Evolutionary conservation across 108 stramenopile species (phyloP).

Genomic region (Thalassiosira profunda): DNA sequence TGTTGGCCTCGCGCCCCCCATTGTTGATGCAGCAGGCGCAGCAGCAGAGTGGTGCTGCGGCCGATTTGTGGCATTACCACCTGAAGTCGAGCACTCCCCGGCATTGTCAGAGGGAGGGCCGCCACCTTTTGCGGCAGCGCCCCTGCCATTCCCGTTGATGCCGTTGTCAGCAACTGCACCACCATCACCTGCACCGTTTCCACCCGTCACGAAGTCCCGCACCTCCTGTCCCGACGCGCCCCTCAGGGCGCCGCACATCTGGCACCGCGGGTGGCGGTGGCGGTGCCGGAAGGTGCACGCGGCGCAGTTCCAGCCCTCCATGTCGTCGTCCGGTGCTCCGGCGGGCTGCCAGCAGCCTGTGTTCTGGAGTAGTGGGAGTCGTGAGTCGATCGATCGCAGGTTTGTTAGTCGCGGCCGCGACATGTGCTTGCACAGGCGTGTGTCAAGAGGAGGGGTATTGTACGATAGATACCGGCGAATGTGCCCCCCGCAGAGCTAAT

Average conservation of each 20-base stretch:
- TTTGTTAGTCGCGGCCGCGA: too few species aligned
- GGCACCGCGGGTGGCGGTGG: slow-evolving; percentile 60
- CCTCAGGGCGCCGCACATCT: slow-evolving; percentile 77
- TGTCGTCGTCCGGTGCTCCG: too few species aligned
- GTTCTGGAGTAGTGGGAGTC: too few species aligned
- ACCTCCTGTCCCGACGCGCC: slow-evolving; percentile 57
- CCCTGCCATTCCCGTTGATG: background rate
- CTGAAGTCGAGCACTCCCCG: too few species aligned
- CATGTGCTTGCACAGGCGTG: too few species aligned
- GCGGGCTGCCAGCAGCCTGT: too few species aligned
- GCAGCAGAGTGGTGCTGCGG: background rate
- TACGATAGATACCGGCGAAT: too few species aligned
- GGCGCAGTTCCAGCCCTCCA: slow-evolving; percentile 60
- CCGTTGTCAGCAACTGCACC: background rate
- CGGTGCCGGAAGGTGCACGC: slow-evolving; percentile 74
- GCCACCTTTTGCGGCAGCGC: background rate
- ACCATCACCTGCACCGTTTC: background rate
- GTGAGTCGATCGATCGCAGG: too few species aligned
- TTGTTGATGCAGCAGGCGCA: background rate
- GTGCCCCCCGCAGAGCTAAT: too few species aligned
- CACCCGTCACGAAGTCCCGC: slow-evolving; percentile 59
- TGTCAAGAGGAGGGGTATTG: too few species aligned
- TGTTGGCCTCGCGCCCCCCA: background rate
- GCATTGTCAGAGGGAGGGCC: background rate
- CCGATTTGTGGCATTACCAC: background rate